Conservation (phyloP, 2,329 filamentous ascomycete species). For the Ophiostoma novo-ulmi region DNA sequence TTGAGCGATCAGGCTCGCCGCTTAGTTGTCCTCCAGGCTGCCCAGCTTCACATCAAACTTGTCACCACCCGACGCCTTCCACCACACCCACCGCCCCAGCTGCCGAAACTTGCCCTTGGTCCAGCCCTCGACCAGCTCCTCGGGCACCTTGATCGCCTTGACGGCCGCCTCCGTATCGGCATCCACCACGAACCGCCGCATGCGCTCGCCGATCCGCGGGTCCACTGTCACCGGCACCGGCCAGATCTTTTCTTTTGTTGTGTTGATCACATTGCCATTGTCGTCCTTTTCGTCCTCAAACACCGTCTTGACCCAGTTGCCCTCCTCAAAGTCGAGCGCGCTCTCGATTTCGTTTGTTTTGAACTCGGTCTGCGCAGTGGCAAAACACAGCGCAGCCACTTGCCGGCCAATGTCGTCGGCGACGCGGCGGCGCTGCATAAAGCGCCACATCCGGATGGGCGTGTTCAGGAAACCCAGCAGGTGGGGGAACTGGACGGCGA, state of each 20-base stretch:
- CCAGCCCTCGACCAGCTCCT: conserved; percentile 66
- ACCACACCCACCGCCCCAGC: conserved; percentile 48
- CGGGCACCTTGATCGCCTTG: conserved; percentile 55
- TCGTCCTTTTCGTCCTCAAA: conserved; percentile 48
- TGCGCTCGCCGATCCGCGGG: conserved; percentile 66
- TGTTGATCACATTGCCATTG: conserved; percentile 18
- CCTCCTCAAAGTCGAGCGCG: conserved; percentile 65
- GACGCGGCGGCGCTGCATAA: conserved; percentile 76
- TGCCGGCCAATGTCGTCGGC: conserved; percentile 84
- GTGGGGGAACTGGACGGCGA: conserved; percentile 74
- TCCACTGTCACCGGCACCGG: conserved; percentile 70
- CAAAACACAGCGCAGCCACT: conserved; percentile 78
- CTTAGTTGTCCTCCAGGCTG: conserved; percentile 25
- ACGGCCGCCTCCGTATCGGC: conserved; percentile 66
- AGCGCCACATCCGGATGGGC: conserved; percentile 77
- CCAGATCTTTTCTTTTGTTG: conserved; percentile 65
- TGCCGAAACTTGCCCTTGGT: conserved; percentile 55
- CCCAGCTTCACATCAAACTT: conserved; percentile 34
- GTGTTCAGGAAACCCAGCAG: conserved; percentile 90
- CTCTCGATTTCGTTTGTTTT: conserved; percentile 57
- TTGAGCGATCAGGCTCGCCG: background rate
- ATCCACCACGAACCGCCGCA: conserved; percentile 70
- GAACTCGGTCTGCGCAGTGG: conserved; percentile 48
- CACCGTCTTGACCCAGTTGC: conserved; percentile 77
- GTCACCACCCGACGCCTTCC: conserved; percentile 39